phyloP scores from a whole-genome alignment of 768 basidiomycete genomes.

The Termitomyces sp. region DNA sequence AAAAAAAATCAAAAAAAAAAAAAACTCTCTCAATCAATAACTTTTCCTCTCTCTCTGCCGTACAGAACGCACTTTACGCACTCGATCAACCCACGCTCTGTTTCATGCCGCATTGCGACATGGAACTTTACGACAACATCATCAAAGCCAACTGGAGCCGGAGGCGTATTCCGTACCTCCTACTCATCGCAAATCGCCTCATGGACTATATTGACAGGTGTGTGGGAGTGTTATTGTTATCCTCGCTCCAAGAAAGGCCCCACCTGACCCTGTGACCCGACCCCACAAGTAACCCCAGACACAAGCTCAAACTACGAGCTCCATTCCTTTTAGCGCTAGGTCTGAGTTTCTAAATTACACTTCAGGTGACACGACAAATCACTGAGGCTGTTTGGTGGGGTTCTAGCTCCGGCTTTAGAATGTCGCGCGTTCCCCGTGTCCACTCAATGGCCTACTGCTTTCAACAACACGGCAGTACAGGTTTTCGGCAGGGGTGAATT shows the following conservation, averaged over 20 bases:
- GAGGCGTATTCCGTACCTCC: slow-evolving; percentile 39
- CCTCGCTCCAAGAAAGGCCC: too few species aligned
- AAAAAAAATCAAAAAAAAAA: too few species aligned
- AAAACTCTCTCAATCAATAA: too few species aligned
- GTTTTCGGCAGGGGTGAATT: slow-evolving; percentile 25
- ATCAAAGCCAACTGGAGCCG: slow-evolving; percentile 59
- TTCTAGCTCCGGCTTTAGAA: slow-evolving; percentile 46
- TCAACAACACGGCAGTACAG: slow-evolving; percentile 66
- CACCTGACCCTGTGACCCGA: slow-evolving; percentile 1
- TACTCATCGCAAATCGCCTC: slow-evolving; percentile 67
- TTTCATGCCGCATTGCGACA: slow-evolving; percentile 80
- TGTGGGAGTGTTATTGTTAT: slow-evolving; percentile 13
- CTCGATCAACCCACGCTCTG: slow-evolving; percentile 52
- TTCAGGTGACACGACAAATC: too few species aligned
- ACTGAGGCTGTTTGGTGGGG: neutral
- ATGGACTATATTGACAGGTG: slow-evolving; percentile 68
- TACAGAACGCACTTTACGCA: slow-evolving; percentile 31
- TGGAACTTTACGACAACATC: slow-evolving; percentile 65
- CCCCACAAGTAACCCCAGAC: slow-evolving; percentile 45
- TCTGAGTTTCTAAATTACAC: slow-evolving; percentile 19
- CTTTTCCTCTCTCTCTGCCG: neutral
- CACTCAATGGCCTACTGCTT: slow-evolving; percentile 54
- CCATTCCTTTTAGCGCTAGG: slow-evolving; percentile 56
- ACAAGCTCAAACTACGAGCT: slow-evolving; percentile 45
- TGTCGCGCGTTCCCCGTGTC: slow-evolving; percentile 48